Evolutionary conservation across 2,329 filamentous ascomycete genomes (phyloP).

Genomic region (Sarocladium brachiariae): DNA sequence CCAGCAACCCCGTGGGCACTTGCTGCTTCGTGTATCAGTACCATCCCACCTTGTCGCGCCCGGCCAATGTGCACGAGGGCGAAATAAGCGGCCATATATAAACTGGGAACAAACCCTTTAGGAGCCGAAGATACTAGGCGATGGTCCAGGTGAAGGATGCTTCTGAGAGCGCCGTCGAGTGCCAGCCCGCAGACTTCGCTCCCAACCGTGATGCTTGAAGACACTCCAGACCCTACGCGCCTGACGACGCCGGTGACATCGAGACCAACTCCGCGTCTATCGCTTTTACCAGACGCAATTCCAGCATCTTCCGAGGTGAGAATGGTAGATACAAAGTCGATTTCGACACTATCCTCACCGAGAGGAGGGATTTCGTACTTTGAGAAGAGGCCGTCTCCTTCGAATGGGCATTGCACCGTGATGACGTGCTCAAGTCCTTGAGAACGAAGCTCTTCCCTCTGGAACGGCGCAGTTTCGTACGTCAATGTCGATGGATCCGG

Average conservation of each 20-base stretch:
- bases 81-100: constrained; percentile 36
- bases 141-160: constrained; percentile 24
- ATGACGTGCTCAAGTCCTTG: constrained; percentile 19
- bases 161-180: constrained; percentile 27
- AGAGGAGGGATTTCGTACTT: constrained; percentile 16
- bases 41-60: constrained; percentile 18
- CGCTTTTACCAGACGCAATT: constrained; percentile 24
- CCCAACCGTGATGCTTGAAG: constrained; percentile 23
- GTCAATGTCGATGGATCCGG: constrained; percentile 13
- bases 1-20: constrained; percentile 37
- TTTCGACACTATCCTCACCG: constrained; percentile 28
- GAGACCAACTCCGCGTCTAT: constrained; percentile 25
- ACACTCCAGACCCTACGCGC: constrained; percentile 25
- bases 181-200: constrained; percentile 36
- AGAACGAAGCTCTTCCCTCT: too few species aligned
- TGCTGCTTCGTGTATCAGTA: constrained; percentile 38
- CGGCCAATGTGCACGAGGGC: constrained; percentile 29
- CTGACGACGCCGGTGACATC: constrained; percentile 35
- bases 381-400: constrained; percentile 21
- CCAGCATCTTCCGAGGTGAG: constrained; percentile 32
- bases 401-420: constrained; percentile 19
- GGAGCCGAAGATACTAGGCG: constrained; percentile 26
- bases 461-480: constrained; percentile 17
- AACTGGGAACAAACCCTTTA: constrained; percentile 26
- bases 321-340: constrained; percentile 30